Conservation (phyloP, 163 green algal genomes). For the Scenedesmus sp. region DNA sequence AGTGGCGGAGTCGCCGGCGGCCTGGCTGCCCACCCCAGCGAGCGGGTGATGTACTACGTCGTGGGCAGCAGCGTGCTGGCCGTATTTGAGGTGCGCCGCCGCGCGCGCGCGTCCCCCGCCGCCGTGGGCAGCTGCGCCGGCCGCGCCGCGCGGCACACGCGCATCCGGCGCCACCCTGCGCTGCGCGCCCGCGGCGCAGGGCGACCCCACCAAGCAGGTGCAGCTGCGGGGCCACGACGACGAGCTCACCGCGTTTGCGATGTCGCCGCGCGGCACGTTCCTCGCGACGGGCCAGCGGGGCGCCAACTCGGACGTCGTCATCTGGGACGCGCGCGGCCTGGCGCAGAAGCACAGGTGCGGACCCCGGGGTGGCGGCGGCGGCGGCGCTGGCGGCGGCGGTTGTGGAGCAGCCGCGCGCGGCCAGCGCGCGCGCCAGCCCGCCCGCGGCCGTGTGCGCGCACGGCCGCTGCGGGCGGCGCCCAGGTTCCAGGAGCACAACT, state of each 20-base stretch:
- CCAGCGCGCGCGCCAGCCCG: background rate
- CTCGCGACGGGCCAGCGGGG: conserved; percentile 52
- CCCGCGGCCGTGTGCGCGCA: background rate
- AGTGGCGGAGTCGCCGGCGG: conserved; percentile 16
- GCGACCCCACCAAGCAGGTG: conserved; percentile 37
- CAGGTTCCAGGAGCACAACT: conserved; percentile 68
- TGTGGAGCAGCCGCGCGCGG: too few relatives aligned
- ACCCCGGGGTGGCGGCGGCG: background rate
- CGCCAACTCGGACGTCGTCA: conserved; percentile 52
- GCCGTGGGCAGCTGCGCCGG: too few relatives aligned
- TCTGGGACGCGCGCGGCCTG: conserved; percentile 50
- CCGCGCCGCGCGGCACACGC: too few relatives aligned
- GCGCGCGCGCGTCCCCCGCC: too few relatives aligned
- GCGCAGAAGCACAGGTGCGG: conserved; percentile 38
- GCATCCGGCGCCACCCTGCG: background rate
- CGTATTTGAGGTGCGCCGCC: conserved; percentile 35
- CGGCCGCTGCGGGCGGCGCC: background rate
- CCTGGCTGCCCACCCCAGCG: conserved; percentile 13
- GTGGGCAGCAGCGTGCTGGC: conserved; percentile 28
- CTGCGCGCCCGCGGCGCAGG: background rate
- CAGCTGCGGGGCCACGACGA: conserved; percentile 52
- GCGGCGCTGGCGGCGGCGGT: background rate
- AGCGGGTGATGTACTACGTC: conserved; percentile 26
- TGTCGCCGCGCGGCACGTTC: conserved; percentile 49
- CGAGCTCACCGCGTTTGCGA: conserved; percentile 51